Conservation (phyloP, 345 rosid genomes). For the Gossypium mustelinum region DNA sequence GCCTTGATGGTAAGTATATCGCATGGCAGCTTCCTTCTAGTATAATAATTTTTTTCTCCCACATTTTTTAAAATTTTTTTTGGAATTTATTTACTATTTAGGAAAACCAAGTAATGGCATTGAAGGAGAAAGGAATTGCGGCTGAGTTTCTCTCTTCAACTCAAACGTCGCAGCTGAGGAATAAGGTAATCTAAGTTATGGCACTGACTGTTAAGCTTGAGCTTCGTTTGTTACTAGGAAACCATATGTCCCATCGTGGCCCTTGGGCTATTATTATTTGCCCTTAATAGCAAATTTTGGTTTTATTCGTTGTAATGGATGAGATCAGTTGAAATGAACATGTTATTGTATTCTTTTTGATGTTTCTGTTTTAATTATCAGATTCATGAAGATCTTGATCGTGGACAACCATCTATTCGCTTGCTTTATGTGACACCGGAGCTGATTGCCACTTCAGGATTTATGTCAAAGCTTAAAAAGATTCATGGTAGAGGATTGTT, state of each 20-base stretch:
- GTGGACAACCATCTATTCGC: slow-evolving; percentile 76
- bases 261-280: neutral
- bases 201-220: slow-evolving; percentile 3
- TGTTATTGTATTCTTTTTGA: neutral
- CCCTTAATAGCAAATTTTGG: neutral
- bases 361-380: slow-evolving; percentile 21
- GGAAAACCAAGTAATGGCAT: slow-evolving; percentile 90
- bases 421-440: slow-evolving; percentile 94
- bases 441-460: slow-evolving; percentile 74
- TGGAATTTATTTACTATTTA: slow-evolving; percentile 19
- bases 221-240: neutral
- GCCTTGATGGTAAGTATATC: slow-evolving; percentile 78
- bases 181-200: slow-evolving; percentile 32
- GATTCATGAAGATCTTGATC: slow-evolving; percentile 91
- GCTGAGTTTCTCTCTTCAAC: slow-evolving; percentile 92
- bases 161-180: slow-evolving; percentile 54
- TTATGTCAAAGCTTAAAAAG: slow-evolving; percentile 73
- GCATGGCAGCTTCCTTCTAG: neutral
- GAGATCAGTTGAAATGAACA: neutral
- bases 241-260: neutral
- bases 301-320: neutral
- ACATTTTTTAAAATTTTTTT: neutral
- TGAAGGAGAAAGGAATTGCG: slow-evolving; percentile 87
- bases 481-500: slow-evolving; percentile 80
- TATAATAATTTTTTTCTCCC: neutral